phyloP scores from a whole-genome alignment of 2,329 filamentous ascomycete species.

The Cordyceps cicadae region DNA sequence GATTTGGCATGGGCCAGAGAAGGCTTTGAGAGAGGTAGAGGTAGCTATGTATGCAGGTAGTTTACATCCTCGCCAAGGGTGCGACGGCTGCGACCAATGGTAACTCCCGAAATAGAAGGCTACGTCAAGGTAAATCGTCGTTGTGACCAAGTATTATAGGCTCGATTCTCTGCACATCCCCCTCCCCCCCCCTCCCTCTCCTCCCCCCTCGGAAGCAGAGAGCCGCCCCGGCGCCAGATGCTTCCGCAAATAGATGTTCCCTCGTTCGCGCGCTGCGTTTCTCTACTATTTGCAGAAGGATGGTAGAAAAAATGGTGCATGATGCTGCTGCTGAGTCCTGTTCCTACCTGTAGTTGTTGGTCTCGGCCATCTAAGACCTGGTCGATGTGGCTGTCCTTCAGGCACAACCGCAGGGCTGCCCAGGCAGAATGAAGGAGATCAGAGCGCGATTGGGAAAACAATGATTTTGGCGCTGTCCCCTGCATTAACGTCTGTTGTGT shows the following conservation, averaged over 20 bases:
- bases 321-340: neutral
- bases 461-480: neutral
- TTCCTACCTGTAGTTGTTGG: neutral
- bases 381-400: neutral
- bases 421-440: neutral
- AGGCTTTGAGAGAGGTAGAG: neutral
- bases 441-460: neutral
- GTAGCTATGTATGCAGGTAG: neutral
- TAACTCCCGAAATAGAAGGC: no score
- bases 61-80: no score
- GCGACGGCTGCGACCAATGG: no score
- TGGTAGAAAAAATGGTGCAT: neutral
- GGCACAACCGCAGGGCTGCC: neutral
- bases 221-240: neutral
- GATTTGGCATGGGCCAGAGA: neutral
- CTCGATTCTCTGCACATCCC: neutral
- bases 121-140: no score
- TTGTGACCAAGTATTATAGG: no score
- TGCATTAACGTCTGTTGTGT: neutral
- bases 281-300: no score
- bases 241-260: neutral
- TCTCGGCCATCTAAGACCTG: neutral
- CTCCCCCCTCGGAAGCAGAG: neutral
- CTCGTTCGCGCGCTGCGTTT: neutral
- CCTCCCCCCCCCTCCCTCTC: no score